Conservation (phyloP, 2,329 filamentous ascomycete species). For the Pseudocercospora pini-densiflorae region DNA sequence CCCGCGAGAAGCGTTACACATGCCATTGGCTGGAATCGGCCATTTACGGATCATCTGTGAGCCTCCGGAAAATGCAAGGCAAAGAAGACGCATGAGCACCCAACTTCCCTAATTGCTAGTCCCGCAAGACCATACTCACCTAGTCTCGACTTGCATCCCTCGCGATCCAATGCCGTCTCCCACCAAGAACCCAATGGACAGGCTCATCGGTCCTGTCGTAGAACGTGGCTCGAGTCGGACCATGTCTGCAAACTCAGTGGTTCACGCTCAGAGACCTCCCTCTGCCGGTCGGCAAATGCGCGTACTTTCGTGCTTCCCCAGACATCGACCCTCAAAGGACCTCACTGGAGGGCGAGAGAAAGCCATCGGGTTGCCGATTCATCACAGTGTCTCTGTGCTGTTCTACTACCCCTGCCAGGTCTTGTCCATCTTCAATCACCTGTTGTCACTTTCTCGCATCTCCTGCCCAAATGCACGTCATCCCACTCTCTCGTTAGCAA, state of each 20-base stretch:
- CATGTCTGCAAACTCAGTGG: slow-evolving; percentile 16
- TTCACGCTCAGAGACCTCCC: slow-evolving; percentile 11
- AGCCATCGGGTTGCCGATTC: not conserved
- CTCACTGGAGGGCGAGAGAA: not conserved
- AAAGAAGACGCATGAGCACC: slow-evolving; percentile 13
- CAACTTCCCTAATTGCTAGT: slow-evolving; percentile 13
- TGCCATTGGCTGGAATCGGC: slow-evolving; percentile 23
- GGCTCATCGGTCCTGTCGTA: slow-evolving; percentile 18
- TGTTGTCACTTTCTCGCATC: not conserved
- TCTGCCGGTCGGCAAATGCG: slow-evolving; percentile 11
- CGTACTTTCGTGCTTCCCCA: not conserved
- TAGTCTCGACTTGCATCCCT: slow-evolving; percentile 20
- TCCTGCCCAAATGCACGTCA: slow-evolving; percentile 21
- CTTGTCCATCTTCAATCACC: slow-evolving; percentile 1
- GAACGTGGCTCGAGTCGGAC: slow-evolving; percentile 29
- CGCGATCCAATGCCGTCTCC: slow-evolving; percentile 11
- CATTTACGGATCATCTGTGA: slow-evolving; percentile 13
- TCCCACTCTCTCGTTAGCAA: slow-evolving; percentile 22
- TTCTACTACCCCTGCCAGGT: slow-evolving; percentile 13
- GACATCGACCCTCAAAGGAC: not conserved
- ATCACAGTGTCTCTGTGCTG: slow-evolving; percentile 3
- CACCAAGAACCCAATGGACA: slow-evolving; percentile 14
- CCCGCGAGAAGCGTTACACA: slow-evolving; percentile 20
- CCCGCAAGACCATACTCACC: slow-evolving; percentile 18
- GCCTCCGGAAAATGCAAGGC: slow-evolving; percentile 21